Percentiles rank a stretch among this genome's conserved stretches.
These are phyloP conservation scores for Penicillium egyptiacum DNA, from an alignment of 495 filamentous ascomycete species.

Conservation along the genomic window DNA sequence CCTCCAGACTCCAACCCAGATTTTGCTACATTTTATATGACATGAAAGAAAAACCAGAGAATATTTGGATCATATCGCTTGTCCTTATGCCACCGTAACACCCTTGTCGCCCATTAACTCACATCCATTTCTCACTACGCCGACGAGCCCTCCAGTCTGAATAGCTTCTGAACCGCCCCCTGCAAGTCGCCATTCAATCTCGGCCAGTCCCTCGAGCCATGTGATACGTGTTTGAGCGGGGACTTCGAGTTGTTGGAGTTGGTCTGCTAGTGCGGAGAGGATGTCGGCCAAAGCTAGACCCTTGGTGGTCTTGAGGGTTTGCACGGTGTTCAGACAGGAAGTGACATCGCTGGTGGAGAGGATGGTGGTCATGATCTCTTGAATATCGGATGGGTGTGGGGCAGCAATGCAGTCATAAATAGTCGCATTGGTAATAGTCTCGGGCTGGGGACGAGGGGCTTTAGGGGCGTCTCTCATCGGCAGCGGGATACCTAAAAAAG, in stretches of 20 bases:
- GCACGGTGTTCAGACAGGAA: constrained; percentile 80
- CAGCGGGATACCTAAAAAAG: constrained; percentile 61
- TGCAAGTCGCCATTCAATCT: constrained; percentile 87
- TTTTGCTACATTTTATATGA: background rate
- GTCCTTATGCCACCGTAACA: constrained; percentile 20
- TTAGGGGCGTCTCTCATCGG: constrained; percentile 63
- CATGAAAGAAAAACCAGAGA: background rate
- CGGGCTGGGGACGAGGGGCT: constrained; percentile 55
- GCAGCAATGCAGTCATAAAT: constrained; percentile 98
- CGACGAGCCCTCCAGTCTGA: constrained; percentile 90
- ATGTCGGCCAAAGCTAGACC: constrained; percentile 96
- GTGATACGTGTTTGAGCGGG: constrained; percentile 81
- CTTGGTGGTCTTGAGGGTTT: constrained; percentile 77
- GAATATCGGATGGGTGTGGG: constrained; percentile 86
- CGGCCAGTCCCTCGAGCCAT: constrained; percentile 89
- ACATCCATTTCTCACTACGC: constrained; percentile 81
- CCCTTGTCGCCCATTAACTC: constrained; percentile 61
- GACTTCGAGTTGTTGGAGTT: constrained; percentile 79
- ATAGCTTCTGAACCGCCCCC: constrained; percentile 85
- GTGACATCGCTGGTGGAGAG: constrained; percentile 82
- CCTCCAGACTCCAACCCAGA: constrained; percentile 4
- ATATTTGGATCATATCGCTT: background rate
- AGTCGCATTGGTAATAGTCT: constrained; percentile 82
- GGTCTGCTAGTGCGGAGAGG: constrained; percentile 77
- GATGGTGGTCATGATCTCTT: constrained; percentile 77